These are phyloP conservation scores for Centella asiatica DNA, from an alignment of 129 eudicot genomes.

Conservation along the genomic window DNA sequence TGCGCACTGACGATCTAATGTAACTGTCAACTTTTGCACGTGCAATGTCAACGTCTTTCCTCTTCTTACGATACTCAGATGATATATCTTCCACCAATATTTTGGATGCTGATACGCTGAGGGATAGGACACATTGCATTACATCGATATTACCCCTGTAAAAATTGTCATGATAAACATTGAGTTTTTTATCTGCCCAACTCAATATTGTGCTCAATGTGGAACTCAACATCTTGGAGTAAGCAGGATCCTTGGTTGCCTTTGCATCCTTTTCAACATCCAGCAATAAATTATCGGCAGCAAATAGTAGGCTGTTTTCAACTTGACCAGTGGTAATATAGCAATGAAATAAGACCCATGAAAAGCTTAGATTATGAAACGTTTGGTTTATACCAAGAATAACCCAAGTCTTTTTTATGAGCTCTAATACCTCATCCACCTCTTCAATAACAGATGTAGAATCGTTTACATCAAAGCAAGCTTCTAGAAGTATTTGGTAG, in stretches of 20 bases:
- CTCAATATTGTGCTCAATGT: slow-evolving; percentile 77
- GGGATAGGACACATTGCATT: slow-evolving; percentile 74
- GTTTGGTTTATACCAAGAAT: slow-evolving; percentile 78
- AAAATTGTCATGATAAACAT: slow-evolving; percentile 90
- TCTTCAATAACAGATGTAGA: slow-evolving; percentile 76
- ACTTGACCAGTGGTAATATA: slow-evolving; percentile 78
- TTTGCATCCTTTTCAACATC: slow-evolving; percentile 97
- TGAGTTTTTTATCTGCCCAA: slow-evolving; percentile 89
- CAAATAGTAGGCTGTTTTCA: slow-evolving; percentile 66
- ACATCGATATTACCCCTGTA: slow-evolving; percentile 55
- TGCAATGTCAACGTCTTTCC: slow-evolving; percentile 81
- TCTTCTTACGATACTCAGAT: slow-evolving; percentile 69
- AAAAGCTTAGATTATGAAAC: slow-evolving; percentile 78
- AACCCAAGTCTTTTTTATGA: slow-evolving; percentile 84
- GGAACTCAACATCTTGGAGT: slow-evolving; percentile 64
- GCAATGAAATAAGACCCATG: slow-evolving; percentile 83
- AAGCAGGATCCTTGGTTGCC: slow-evolving; percentile 61
- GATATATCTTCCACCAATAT: slow-evolving; percentile 88
- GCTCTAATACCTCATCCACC: slow-evolving; percentile 89
- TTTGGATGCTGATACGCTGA: slow-evolving; percentile 75
- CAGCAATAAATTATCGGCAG: slow-evolving; percentile 77
- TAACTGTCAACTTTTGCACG: slow-evolving; percentile 84
- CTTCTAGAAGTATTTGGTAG: slow-evolving; percentile 78
- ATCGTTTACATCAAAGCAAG: slow-evolving; percentile 71
- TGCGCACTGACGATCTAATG: slow-evolving; percentile 87